Base-by-base conservation (phyloP, 805 yeast species). In the Middelhovenomyces tepae region DNA sequence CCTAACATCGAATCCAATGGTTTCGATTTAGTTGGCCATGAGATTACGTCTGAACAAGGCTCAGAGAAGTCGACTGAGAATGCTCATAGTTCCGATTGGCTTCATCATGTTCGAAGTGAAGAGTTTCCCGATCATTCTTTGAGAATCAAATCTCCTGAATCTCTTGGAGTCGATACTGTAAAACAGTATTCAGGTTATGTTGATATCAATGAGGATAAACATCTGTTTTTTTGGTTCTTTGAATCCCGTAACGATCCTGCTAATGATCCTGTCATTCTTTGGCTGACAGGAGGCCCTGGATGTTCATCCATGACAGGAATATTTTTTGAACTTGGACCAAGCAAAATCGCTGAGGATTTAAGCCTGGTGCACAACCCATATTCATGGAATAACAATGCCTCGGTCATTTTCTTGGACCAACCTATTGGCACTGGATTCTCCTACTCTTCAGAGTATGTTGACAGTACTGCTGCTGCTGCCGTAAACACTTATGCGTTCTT, bases 261-360 rank as follows among this genome's bases (percentile, higher is more conserved):
- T 43, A 81, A 68, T 39, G 95, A 84, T 57, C 95, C 95, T 1
- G 66, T 84, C 25, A 71, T 86, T 32, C 65, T 86, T 49, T 84
- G 94, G 94, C 68, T 85, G 53, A 85, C 85, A 53, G 95, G 95
- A 47, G 95, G 95, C 11, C 95, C 95, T 27, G 95, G 95, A 3
- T 85, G 95, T 60, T 81, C 93, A 10, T 82, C 94, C 7, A 60
- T 83, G 60, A 82, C 93, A 9, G 94, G 94, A 1, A 67, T 82
- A 45, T 79, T 84, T 53, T 82, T 83, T 54, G 95, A 85, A 55
- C 67, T 84, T 47, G 94, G 95, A 18, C 89, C 94, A 10, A 67
- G 93, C 2, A 65, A 76, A 15, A 75, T 84, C 41, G 71, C 65
- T 38, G 57, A 71, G 27, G 69, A 76, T 16, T 34, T 76, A 39